Base-by-base conservation (phyloP, 805 yeast genomes). In the Kuraishia ogatae region DNA sequence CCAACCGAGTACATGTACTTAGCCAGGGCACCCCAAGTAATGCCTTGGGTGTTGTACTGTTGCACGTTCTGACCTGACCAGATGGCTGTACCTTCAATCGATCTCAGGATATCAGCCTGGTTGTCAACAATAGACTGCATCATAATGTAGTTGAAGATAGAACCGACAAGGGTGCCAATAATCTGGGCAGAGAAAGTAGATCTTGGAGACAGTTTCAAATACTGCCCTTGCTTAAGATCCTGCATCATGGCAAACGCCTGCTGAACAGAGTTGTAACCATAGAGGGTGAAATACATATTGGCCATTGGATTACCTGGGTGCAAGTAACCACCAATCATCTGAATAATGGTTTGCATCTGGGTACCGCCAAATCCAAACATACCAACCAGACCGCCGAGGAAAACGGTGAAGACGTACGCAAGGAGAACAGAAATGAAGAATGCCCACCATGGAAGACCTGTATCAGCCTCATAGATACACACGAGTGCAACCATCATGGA, bases 21-120 rank as follows among this genome's bases (percentile, higher is more conserved):
- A 3, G 89, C 89, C 60, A 85, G 76, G 64, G 68, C 76, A 54
- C 88, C 89, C 89, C 89, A 85, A 51, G 82, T 66, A 23, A 84
- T 74, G 0, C 86, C 77, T 1, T 88, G 80, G 46, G 77, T 72
- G 67, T 71, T 82, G 63, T 78, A 81, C 2, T 61, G 57, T 58
- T 81, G 84, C 24, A 63, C 54, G 11, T 70, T 56, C 1, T 64
- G 58, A 65, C 89, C 84, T 20, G 71, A 68, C 71, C 71, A 67
- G 47, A 65, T 66, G 39, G 67, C 67, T 28, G 70, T 68, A 53
- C 70, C 66, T 56, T 57, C 62, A 50, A 60, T 66, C 61, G 57
- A 64, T 56, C 43, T 22, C 59, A 50, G 58, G 63, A 80, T 59
- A 59, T 70, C 71, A 22, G 65, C 60, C 51, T 74, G 63, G 62